phyloP scores from a whole-genome alignment of 2,329 filamentous ascomycete species.

The Ceratocystiopsis sp. region DNA sequence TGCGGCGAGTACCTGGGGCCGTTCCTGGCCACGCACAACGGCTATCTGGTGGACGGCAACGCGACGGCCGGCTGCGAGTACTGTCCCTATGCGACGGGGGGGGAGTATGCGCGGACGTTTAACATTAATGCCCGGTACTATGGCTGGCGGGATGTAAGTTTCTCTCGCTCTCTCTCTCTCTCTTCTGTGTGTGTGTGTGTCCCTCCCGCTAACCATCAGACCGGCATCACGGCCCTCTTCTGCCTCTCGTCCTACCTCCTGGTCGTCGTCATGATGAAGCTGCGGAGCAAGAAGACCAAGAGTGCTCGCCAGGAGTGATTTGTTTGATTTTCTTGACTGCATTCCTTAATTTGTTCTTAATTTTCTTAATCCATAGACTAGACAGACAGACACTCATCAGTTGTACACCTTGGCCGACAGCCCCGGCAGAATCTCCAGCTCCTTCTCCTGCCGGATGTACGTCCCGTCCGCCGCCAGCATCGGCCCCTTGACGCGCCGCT shows the following conservation, averaged over 20 bases:
- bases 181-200: no score
- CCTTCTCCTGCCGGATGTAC: constrained; percentile 18
- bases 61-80: constrained; percentile 38
- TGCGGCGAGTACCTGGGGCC: constrained; percentile 38
- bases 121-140: constrained; percentile 44
- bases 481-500: constrained; percentile 17
- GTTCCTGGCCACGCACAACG: constrained; percentile 32
- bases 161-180: no score
- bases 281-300: constrained; percentile 30
- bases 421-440: constrained; percentile 24
- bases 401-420: constrained; percentile 22
- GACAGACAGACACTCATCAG: no score
- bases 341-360: no score
- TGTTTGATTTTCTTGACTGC: no score
- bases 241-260: constrained; percentile 33
- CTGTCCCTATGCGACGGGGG: constrained; percentile 40
- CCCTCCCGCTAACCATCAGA: not conserved
- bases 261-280: constrained; percentile 29
- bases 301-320: constrained; percentile 17
- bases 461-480: constrained; percentile 20
- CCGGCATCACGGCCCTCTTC: constrained; percentile 40
- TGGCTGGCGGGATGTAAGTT: constrained; percentile 44
- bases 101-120: constrained; percentile 41
- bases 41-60: constrained; percentile 36
- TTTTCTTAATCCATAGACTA: not conserved